Base-by-base conservation (phyloP, 176 grass and related monocot genomes). In the Musa itinerans region DNA sequence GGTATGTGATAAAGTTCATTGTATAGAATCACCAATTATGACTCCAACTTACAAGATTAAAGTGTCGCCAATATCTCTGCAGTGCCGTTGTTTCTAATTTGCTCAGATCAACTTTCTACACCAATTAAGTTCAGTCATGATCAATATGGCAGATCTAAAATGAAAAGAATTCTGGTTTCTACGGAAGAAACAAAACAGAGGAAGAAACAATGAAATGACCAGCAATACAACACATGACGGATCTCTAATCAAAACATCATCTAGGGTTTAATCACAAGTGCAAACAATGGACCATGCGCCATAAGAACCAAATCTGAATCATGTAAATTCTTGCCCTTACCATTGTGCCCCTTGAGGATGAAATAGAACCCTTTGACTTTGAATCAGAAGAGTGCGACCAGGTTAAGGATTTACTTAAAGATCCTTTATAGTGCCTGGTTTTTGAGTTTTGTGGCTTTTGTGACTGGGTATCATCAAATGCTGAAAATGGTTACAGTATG, bases 351-450 rank as follows among this genome's bases (percentile, higher is more conserved):
- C 78, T 83, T 8, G 92, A 80, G 54, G 85, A 85, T 3, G 91
- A 88, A 78, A 86, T 53, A 51, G 83, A 96, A 3, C 67, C 71
- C 85, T 86, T 90, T 17, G 88, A 90, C 17, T 21, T 43, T 13
- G 67, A 69, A 50, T 69, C 67, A 20, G 16, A 50, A 69, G 34
- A 69, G 67, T 50, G 43, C 17, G 43, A 69, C 12, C 67, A 10
- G 67, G 16, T 69, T 43, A 22, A 49, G 27, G 67, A 69, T 50
- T 69, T 69, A 50, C 43, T 50, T 15, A 68, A 69, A 50, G 67
- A 50, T 69, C 67, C 67, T 69, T 69, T 69, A 50, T 9, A 43
- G 67, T 50, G 43, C 67, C 15, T 96, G 59, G 27, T 96, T 50
- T 83, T 96, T 50, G 85, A 87, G 68, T 75, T 80, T 25, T 90